Base-by-base conservation (phyloP, 352 stramenopile species). In the Elongisporangium senticosum region DNA sequence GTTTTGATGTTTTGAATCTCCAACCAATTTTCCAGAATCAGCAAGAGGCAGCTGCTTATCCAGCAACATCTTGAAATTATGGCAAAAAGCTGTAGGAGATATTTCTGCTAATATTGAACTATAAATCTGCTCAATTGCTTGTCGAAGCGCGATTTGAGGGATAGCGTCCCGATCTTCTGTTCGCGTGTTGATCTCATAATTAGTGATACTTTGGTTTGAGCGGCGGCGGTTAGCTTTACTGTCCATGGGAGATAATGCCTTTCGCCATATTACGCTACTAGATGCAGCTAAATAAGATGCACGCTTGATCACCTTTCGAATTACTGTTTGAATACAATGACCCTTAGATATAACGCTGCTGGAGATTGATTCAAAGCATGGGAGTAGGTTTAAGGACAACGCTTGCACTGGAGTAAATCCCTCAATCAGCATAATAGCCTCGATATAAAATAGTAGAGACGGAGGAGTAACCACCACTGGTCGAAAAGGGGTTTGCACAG, bases 401-500 rank as follows among this genome's bases (percentile, higher is more conserved):
- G 49, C 43, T 51, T 77, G 66, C 0, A 54, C 60, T 1, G 17
- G 3, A 8, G 59, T 58, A 37, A 71, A 81, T 0, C 74, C 71
- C 17, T 81, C 55, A 10, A 64, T 13, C 2, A 77, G 23, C 3
- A 83, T 56, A 7, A 69, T 15, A 8, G 56, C 65, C 15, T 83
- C 64, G 7, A 70, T 63, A 19, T 71, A 24, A 21, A 66, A 77
- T 10, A 51, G 7, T 7, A 77, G 59, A 7, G 62, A 49, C 3
- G 65, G 59, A 6, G 53, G 51, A 52, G 59, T 52, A 14, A 81
- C 48, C 19, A 67, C 64, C 15, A 79, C 47, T 26, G 74, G 39
- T 10, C 67, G 64, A 28, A 80, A 79, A 15, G 66, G 60, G 5
- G 63, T 68, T 17, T 62, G 57, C 40, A 79, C 59, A 6, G 74